Evolutionary conservation across 192 early-diverging fungal genomes (phyloP), one percentile per base, ranked within the genome.

Genomic region (Tieghemiomyces parasiticus): DNA sequence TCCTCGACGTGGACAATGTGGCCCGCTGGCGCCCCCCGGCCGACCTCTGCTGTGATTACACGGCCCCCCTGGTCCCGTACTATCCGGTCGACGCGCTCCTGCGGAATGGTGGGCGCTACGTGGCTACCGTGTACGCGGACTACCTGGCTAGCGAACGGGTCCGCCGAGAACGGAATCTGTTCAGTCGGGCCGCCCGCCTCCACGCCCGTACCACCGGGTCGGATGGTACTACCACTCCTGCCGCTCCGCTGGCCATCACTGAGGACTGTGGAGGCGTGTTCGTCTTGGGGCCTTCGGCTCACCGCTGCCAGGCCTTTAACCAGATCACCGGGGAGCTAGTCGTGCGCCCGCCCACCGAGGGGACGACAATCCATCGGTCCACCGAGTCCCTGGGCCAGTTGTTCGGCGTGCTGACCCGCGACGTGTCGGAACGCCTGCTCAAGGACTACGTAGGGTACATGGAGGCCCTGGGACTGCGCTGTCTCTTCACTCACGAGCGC

Each of bases 181-280:
- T 56, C 28, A n/a, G 10, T 2, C n/a, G 19, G 54, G 33, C 31
- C 31, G 30, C 16, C 9, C 54, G 29, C 14, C 16, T 6, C 16
- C n/a, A 32, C 3, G 54, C 14, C 13, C 33, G 8, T 32, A 22
- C n/a, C n/a, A 13, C 29, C 19, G 33, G 31, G 6, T 42, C 38
- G 38, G n/a, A n/a, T n/a, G n/a, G n/a, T n/a, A n/a, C n/a, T n/a
- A n/a, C n/a, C n/a, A n/a, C n/a, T n/a, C n/a, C n/a, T n/a, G 6
- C 38, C 38, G 8, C 16, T 6, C 54, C 54, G 1, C 12, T 56
- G 8, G 31, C 31, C 31, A 13, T 56, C 1, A 26, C 54, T 14
- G 54, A 56, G 54, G 54, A 56, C 54, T 56, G 54, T 26, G 54
- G 25, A 29, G 31, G 54, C 35, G 30, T 56, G 32, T 56, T 56